Base-by-base conservation (phyloP, 2,329 filamentous ascomycete species). In the Botrytis deweyae region DNA sequence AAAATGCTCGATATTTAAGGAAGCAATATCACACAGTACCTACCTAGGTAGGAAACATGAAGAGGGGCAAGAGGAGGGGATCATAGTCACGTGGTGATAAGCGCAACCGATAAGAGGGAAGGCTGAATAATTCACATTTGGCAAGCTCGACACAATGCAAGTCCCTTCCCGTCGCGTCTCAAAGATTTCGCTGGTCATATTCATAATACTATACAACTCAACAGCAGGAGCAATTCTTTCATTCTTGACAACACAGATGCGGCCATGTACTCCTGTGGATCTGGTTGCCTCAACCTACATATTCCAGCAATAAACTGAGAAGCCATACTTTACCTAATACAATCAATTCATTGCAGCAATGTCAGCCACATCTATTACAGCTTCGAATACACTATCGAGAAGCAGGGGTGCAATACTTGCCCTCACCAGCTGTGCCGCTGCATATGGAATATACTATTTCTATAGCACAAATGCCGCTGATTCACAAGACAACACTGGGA, bases 371-470 rank as follows among this genome's bases (percentile, higher is more conserved):
- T 85, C 84, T 77, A 80, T 84, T 75, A 84, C 86, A 81, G 84
- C 85, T 82, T 88, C 88, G 81, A 86, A 77, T 76, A 75, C 84
- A 78, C 82, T 90, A 73, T 86, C 86, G 72, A 85, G 88, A 77
- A 85, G 86, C 66, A 85, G 87, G 74, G 79, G 90, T 73, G 85
- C 88, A 73, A 84, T 92, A 71, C 85, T 88, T 69, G 77, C 89
- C 38, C 78, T 89, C 58, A 88, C 89, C 55, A 86, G 87, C 64
- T 80, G 89, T 64, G 87, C 88, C 2, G 87, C 88, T 62, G 86
- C 85, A 18, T 89, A 87, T 67, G 82, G 88, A 72, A 85, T 87
- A 73, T 92, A 89, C 79, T 87, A 89, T 73, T 82, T 89, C 77
- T 92, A 90, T 80, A 82, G 78, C 72, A 81, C 76, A 72, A 33